Conservation (phyloP, 1,284 basidiomycete genomes). For the Leucoagaricus sp. region DNA sequence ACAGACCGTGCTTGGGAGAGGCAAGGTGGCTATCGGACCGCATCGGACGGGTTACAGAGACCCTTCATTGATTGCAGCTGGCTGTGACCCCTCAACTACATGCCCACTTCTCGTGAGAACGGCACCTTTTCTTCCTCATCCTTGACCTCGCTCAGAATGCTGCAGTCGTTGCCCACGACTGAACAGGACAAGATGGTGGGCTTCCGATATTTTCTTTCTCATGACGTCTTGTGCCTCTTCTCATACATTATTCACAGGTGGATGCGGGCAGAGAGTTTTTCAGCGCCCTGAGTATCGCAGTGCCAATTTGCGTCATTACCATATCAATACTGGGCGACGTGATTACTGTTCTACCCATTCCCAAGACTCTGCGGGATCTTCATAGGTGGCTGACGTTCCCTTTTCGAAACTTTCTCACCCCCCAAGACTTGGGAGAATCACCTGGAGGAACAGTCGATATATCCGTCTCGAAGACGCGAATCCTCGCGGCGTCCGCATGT, state of each 20-base stretch:
- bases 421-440: constrained; percentile 51
- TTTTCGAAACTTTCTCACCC: constrained; percentile 52
- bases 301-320: constrained; percentile 4
- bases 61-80: constrained; percentile 14
- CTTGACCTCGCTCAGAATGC: constrained; percentile 3
- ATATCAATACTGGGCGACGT: constrained; percentile 9
- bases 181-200: constrained; percentile 9
- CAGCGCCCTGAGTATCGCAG: not conserved
- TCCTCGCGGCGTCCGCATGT: constrained; percentile 37
- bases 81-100: constrained; percentile 11
- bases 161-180: not conserved
- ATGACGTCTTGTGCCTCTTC: not conserved
- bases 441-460: constrained; percentile 25
- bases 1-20: not conserved
- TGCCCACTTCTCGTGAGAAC: constrained; percentile 15
- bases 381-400: constrained; percentile 30
- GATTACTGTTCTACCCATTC: constrained; percentile 2
- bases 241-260: not conserved
- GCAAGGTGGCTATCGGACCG: constrained; percentile 11
- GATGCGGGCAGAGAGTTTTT: constrained; percentile 7
- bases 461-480: constrained; percentile 32
- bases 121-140: constrained; percentile 12
- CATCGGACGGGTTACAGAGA: constrained; percentile 11
- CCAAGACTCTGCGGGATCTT: not conserved
- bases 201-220: not conserved